Evolutionary conservation across 2,329 filamentous ascomycete species (phyloP), one percentile per base, ranked within the genome.

Genomic region (Pseudocercospora macadamiae): DNA sequence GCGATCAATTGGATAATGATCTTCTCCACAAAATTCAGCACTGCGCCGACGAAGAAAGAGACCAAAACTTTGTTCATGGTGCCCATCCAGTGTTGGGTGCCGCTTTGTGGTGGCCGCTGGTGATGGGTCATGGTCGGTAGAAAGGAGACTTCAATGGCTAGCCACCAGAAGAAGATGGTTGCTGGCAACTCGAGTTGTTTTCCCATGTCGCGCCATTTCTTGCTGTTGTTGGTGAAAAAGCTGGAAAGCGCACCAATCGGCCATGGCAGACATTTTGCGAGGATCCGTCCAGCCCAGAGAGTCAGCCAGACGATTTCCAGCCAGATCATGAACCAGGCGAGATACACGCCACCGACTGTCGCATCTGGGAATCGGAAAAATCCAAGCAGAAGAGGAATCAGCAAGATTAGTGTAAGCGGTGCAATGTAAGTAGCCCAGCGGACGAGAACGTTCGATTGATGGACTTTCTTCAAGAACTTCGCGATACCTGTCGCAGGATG

Each of bases 291-390:
- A 18, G 89, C 88, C 93, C 93, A 97, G 0, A 97, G 80, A 0
- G 91, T 91, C 63, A 93, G 81, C 93, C 93, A 97, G 23, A 97
- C 83, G 39, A 96, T 91, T 74, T 96, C 90, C 16, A 97, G 82
- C 93, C 93, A 97, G 62, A 97, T 91, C 26, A 90, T 90, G 71
- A 97, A 97, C 93, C 93, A 97, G 60, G 91, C 79, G 44, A 97
- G 78, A 62, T 86, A 71, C 0, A 96, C 91, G 18, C 89, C 91
- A 0, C 91, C 91, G 2, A 89, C 83, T 10, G 83, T 85, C 1
- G 67, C 66, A 1, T 60, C 39, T n/a, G 79, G 77, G 62, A 82
- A 89, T 1, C 83, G 63, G 16, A 89, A 74, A 1, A 81, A 82
- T 4, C 88, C 89, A 19, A 91, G 74, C 4, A 91, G 76, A 37